A percentile compares a stretch with the other conserved stretches of the same genome.
These are phyloP conservation scores for Neonectria magnoliae DNA, from an alignment of 2,329 filamentous ascomycete species.

Conservation along the genomic window DNA sequence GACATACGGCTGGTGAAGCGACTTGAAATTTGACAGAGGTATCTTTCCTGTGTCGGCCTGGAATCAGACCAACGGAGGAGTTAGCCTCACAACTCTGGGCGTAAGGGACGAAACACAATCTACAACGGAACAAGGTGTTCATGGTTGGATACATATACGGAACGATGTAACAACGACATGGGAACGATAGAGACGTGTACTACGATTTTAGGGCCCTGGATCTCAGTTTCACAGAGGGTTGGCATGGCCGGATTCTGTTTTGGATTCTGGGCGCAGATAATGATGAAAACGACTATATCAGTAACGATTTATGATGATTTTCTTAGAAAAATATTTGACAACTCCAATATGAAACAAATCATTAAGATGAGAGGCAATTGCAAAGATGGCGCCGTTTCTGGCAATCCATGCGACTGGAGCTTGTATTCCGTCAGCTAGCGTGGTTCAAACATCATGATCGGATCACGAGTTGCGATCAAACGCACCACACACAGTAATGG, in stretches of 20 bases:
- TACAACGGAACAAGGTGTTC: neutral
- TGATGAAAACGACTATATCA: constrained; percentile 18
- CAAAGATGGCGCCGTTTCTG: neutral
- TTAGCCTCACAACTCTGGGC: neutral
- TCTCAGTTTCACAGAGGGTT: constrained; percentile 1
- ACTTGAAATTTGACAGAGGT: constrained; percentile 25
- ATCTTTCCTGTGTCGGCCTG: constrained; percentile 8
- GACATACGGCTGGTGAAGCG: constrained; percentile 5
- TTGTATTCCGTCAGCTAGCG: neutral
- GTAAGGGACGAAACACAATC: neutral
- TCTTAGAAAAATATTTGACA: neutral
- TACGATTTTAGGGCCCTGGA: constrained; percentile 1
- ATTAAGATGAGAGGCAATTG: neutral
- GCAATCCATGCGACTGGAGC: neutral
- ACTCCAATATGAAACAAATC: too few relatives aligned
- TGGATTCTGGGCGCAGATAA: constrained; percentile 13
- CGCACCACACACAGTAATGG: neutral
- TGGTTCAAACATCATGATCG: constrained; percentile 3
- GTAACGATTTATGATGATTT: constrained; percentile 19
- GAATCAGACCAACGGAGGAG: constrained; percentile 1
- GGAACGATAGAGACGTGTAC: constrained; percentile 17
- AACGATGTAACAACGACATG: constrained; percentile 5
- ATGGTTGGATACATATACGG: constrained; percentile 16
- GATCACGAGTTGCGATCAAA: constrained; percentile 5
- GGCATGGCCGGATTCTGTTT: constrained; percentile 1